Evolutionary conservation across 2,329 filamentous ascomycete species (phyloP), one percentile per base, ranked within the genome.

Genomic region (Epichloe gansuensis): DNA sequence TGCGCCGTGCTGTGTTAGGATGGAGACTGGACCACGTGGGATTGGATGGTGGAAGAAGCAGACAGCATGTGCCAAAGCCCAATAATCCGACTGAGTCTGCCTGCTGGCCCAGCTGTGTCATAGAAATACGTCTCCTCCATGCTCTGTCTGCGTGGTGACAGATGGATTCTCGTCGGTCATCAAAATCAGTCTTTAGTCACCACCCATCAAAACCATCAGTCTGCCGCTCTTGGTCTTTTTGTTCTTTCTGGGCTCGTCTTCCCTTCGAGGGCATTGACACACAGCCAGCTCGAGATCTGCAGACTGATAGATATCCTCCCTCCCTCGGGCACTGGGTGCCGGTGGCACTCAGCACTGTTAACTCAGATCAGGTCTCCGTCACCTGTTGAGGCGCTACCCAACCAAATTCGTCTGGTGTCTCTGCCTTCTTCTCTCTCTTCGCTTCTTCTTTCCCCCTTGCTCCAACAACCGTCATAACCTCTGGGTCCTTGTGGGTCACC

Each of bases 61-160:
- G 23, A 44, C 43, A 46, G 34, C 50, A 44, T 51, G 50, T 52
- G 50, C 37, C 44, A 41, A 47, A 25, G 35, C 50, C 50, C 25
- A 31, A 47, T 31, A 35, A 46, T 41, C 21, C 8, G 17, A 17
- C 17, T 17, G 17, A 41, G 12, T 47, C 37, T 44, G 41, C 44
- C 43, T 34, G 23, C 42, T 35, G 38, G 38, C 38, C 31, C 21
- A 17, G 35, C 34, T 23, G 31, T 46, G 42, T 25, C 42, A 51
- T 46, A 38, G 17, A 13, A 50, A 50, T 25, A 50, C 48, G 48
- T 17, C 35, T 50, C 25, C 21, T 45, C 41, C 17, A 45, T 44
- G 48, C 9, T 35, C 28, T 38, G 44, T 35, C 28, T 38, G 44
- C 13, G 15, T 46, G 43, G 25, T 46, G 43, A 46, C 43, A 31